Evolutionary conservation across 2,329 filamentous ascomycete genomes (phyloP).

Genomic region (Stagonosporopsis cucurbitacearum): DNA sequence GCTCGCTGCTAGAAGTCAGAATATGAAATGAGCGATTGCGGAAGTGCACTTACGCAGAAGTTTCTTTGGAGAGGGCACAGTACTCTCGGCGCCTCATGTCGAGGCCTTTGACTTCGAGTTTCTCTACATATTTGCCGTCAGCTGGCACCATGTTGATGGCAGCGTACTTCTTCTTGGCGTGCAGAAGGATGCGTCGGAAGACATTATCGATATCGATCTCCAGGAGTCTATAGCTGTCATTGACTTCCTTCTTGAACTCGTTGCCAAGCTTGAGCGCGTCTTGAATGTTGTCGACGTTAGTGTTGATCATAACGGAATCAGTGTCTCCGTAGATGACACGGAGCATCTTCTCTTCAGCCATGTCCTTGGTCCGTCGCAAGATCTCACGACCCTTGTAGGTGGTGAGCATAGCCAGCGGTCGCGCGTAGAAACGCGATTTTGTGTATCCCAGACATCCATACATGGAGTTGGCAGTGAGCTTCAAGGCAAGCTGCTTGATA

Average conservation of each 20-base stretch:
- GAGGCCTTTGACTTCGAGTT: conserved; percentile 96
- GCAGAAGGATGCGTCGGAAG: conserved; percentile 89
- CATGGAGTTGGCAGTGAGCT: conserved; percentile 99
- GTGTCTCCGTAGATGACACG: conserved; percentile 99
- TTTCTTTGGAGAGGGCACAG: conserved; percentile 93
- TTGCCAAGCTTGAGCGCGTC: conserved; percentile 90
- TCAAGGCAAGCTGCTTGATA: conserved; percentile 95
- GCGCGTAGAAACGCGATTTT: conserved; percentile 95
- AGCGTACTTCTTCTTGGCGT: conserved; percentile 99
- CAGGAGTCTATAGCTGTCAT: conserved; percentile 87
- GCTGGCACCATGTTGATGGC: conserved; percentile 91
- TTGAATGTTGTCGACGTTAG: conserved; percentile 90
- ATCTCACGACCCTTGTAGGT: conserved; percentile 98
- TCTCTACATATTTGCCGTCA: conserved; percentile 88
- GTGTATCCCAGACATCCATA: conserved; percentile 98
- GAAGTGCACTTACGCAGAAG: conserved; percentile 66
- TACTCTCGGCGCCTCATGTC: conserved; percentile 99
- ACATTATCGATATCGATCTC: conserved; percentile 99
- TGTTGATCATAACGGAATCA: conserved; percentile 99
- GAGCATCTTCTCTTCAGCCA: conserved; percentile 88
- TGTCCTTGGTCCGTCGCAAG: conserved; percentile 90
- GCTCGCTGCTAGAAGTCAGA: conserved; percentile 57
- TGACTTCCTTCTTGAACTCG: conserved; percentile 94
- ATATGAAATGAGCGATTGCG: neutral
- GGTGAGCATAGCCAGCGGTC: conserved; percentile 91